A percentile compares a stretch with the other conserved stretches of the same genome.
phyloP scores from a whole-genome alignment of 345 rosid species.

The Aquilaria sinensis region DNA sequence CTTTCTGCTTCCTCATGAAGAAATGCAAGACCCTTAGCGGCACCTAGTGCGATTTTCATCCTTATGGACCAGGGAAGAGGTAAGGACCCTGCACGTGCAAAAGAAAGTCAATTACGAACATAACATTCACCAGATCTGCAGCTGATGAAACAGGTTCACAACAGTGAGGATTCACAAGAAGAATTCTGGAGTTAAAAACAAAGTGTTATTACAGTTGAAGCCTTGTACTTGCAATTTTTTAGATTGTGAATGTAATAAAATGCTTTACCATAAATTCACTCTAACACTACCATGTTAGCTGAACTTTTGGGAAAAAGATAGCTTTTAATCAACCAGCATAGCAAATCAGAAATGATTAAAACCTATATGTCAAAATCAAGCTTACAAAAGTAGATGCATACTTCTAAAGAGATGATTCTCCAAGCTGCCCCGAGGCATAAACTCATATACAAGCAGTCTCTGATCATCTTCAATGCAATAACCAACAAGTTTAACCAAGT shows the following conservation, averaged over 20 bases:
- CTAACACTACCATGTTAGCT: background rate
- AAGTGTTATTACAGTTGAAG: background rate
- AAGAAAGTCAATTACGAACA: background rate
- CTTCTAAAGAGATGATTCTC: conserved; percentile 63
- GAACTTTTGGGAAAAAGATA: background rate
- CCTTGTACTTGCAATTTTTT: background rate
- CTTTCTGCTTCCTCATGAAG: conserved; percentile 43
- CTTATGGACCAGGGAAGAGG: conserved; percentile 40
- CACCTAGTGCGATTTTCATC: conserved; percentile 35
- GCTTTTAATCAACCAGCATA: background rate
- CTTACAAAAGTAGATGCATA: conserved; percentile 17
- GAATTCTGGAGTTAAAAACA: background rate
- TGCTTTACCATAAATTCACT: background rate
- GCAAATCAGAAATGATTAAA: background rate
- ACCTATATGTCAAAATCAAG: background rate
- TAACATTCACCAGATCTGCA: conserved; percentile 1
- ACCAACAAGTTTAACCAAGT: conserved; percentile 51
- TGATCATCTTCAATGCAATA: conserved; percentile 62
- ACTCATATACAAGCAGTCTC: conserved; percentile 51
- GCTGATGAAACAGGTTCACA: background rate
- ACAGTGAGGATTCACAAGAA: background rate
- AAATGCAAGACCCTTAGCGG: conserved; percentile 41
- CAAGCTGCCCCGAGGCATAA: conserved; percentile 63
- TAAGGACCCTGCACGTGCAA: conserved; percentile 22
- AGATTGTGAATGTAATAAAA: background rate